Evolutionary conservation across 2,329 filamentous ascomycete genomes (phyloP).

Genomic region (Didymella pomorum): DNA sequence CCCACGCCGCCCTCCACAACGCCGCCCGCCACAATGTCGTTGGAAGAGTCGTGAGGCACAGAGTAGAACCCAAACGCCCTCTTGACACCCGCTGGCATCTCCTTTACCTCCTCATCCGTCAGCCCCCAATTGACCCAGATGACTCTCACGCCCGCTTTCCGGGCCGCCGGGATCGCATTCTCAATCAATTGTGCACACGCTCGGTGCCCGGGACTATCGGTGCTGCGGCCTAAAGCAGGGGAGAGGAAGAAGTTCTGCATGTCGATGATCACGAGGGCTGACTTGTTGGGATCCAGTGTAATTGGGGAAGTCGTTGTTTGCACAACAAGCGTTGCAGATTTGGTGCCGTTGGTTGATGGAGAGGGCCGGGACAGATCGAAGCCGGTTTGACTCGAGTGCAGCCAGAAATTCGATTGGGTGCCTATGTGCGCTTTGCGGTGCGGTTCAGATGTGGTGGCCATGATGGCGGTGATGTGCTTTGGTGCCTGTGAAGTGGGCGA

Average conservation of each 20-base stretch:
- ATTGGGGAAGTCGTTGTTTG: slow-evolving; percentile 39
- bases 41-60: not conserved
- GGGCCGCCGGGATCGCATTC: slow-evolving; percentile 51
- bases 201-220: slow-evolving; percentile 29
- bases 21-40: slow-evolving; percentile 11
- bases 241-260: slow-evolving; percentile 57
- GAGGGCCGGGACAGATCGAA: slow-evolving; percentile 58
- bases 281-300: slow-evolving; percentile 47
- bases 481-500: not conserved
- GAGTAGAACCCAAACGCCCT: slow-evolving; percentile 49
- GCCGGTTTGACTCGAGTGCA: slow-evolving; percentile 52
- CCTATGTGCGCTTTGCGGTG: slow-evolving; percentile 53
- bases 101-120: slow-evolving; percentile 45
- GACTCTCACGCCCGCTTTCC: slow-evolving; percentile 51
- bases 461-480: not conserved
- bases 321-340: slow-evolving; percentile 26
- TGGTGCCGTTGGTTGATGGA: slow-evolving; percentile 20
- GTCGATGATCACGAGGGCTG: slow-evolving; percentile 53
- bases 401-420: slow-evolving; percentile 55
- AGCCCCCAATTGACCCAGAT: slow-evolving; percentile 56
- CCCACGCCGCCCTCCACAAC: not conserved
- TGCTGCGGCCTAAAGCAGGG: slow-evolving; percentile 31
- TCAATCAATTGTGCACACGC: slow-evolving; percentile 44
- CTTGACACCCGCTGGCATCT: slow-evolving; percentile 51
- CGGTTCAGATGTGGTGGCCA: not conserved